Evolutionary conservation across 345 rosid species (phyloP), one percentile per base, ranked within the genome.

Genomic region (Salix suchowensis): DNA sequence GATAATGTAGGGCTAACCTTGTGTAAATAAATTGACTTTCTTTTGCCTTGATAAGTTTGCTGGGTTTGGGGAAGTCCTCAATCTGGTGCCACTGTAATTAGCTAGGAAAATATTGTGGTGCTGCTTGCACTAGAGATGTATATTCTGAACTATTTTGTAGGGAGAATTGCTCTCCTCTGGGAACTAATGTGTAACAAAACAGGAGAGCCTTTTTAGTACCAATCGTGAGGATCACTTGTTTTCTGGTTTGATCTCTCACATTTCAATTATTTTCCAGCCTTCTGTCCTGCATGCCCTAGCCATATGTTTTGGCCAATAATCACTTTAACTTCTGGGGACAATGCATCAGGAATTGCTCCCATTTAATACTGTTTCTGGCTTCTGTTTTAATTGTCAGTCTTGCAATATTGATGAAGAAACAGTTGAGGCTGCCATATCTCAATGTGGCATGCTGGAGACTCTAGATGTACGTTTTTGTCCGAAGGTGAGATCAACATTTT

Each of bases 391-490:
- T 44, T 81, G 52, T 10, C 76, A 92, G 99, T 89, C 94, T 7
- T 91, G 97, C 81, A 92, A 85, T 86, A 87, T 92, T 70, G 89
- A 89, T 36, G 97, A 89, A 84, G 91, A 88, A 78, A 89, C 86
- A 24, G 88, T 93, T 67, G 94, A 89, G 82, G 85, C 80, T 69
- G 98, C 99, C 23, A 87, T 94, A 79, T 88, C 92, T 13, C 88
- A 83, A 62, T 96, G 99, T 83, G 78, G 77, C 73, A 88, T 87
- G 84, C 88, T 94, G 83, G 99, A 96, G 90, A 94, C 98, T 72
- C 82, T 96, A 50, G 98, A 96, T 86, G 92, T 96, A 64, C 98
- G 99, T 74, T 87, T 81, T 86, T 96, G 99, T 81, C 95, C 89
- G 2, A 94, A 91, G 97, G 99, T 89, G 73, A 88, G 85, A 66